Base-by-base conservation (phyloP, 2,329 filamentous ascomycete species). In the Elsinoe ampelina region DNA sequence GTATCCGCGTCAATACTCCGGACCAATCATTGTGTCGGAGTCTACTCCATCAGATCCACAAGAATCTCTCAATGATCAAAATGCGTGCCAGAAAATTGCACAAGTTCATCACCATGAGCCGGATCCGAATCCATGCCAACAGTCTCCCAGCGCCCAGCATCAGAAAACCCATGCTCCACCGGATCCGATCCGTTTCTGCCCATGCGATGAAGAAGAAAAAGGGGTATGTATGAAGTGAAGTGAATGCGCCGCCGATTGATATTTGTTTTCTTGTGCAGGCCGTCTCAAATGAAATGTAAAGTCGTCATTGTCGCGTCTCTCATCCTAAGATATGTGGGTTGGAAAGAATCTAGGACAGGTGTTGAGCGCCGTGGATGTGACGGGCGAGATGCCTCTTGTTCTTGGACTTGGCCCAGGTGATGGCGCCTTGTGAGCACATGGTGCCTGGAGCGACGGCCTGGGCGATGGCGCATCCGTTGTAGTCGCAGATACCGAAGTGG, bases 401-500 rank as follows among this genome's bases (percentile, higher is more conserved):
- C 45, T 19, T 51, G 50, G 30, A 61, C 54, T 22, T 58, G 57
- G 52, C 59, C 55, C 60, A 62, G 43, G 45, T 51, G 51, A 73
- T 68, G 48, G 60, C 61, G 36, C 72, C 72, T 45, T 67, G 64
- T 8, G 65, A 61, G 66, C 75, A 77, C 5, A 63, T 61, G 47
- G 71, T 76, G 36, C 74, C 75, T 17, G 65, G 62, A 8, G 74
- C 69, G 26, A 76, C 67, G 34, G 66, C 60, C 59, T 72, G 70
- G 5, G 70, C 61, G 35, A 75, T 65, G 4, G 72, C 74, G 57
- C 66, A 73, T 45, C 70, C 68, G 54, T 68, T 61, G 30, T 62
- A 65, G 66, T 75, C 68, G 70, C 74, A 77, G 35, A 76, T 65
- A 32, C 74, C 75, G 57, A 73, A 77, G 22, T 71, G 66, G 38